Base-by-base conservation (phyloP, 2,329 filamentous ascomycete species). In the Fusarium decemcellulare region DNA sequence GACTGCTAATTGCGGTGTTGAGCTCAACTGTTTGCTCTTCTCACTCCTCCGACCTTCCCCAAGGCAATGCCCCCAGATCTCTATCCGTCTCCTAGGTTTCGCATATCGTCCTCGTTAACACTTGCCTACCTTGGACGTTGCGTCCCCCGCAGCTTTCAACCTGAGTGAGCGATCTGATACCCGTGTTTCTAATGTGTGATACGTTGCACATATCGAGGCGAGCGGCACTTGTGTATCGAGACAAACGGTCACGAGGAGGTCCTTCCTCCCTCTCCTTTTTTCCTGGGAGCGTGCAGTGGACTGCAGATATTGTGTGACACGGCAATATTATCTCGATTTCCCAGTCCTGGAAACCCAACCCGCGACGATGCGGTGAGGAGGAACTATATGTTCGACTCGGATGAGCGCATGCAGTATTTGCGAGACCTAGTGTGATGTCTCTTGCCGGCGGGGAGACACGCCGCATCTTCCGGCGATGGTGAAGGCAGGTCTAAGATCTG, bases 1-100 rank as follows among this genome's bases (percentile, higher is more conserved):
- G 86, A 90, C 77, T 90, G 88, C 74, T 90, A 72, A 72, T 52
- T 36, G 37, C 44, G 46, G 16, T 34, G 30, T 46, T 29, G 30
- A 27, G 23, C 23, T 37, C 27, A 11, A 18, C n/a, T 34, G 23
- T 23, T 16, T 30, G 60, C 48, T 58, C 37, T 40, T 43, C 52
- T 50, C 65, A 48, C 18, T 56, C 32, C 34, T 42, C 11, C 39
- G 23, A 4, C 40, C 16, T 60, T 30, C 11, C 27, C 40, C 42
- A 32, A n/a, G 50, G 15, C 14, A n/a, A 29, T 52, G 42, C n/a
- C 39, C 50, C 44, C 44, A 51, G 36, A 30, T 56, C 43, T 57
- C 52, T 52, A 18, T 16, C 55, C 56, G 36, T 58, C 54, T 52
- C 52, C 37, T 59, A 39, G 42, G 34, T 46, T 50, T 36, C 34